Evolutionary conservation across 768 basidiomycete genomes (phyloP).

Genomic region (Cubamyces sp.): DNA sequence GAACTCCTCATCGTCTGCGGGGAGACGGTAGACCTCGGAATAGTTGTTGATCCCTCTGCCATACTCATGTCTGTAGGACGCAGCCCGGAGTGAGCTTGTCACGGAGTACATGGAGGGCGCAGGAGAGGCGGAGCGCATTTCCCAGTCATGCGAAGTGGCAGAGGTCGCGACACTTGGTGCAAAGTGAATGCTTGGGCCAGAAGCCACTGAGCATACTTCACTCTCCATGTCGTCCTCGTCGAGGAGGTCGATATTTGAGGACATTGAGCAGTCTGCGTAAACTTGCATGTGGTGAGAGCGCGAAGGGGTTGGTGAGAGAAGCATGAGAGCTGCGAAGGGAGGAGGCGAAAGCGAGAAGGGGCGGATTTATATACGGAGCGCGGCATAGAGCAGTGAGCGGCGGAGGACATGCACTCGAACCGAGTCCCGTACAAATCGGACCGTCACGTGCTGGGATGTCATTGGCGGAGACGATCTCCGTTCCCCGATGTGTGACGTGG

Average conservation of each 20-base stretch:
- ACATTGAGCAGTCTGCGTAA: slow-evolving; percentile 9
- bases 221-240: slow-evolving; percentile 46
- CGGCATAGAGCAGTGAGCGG: slow-evolving; percentile 18
- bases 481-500: slow-evolving; percentile 20
- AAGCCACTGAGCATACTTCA: slow-evolving; percentile 46
- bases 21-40: slow-evolving; percentile 77
- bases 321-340: slow-evolving; percentile 18
- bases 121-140: slow-evolving; percentile 69
- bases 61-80: slow-evolving; percentile 65
- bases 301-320: slow-evolving; percentile 23
- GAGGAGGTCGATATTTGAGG: slow-evolving; percentile 29
- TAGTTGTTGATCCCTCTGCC: slow-evolving; percentile 76
- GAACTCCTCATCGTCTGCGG: slow-evolving; percentile 79
- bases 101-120: slow-evolving; percentile 70
- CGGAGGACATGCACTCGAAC: slow-evolving; percentile 27
- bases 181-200: slow-evolving; percentile 39
- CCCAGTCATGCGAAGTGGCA: slow-evolving; percentile 58
- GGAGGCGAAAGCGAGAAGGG: slow-evolving; percentile 12
- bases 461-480: slow-evolving; percentile 21
- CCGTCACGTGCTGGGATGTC: slow-evolving; percentile 18
- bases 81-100: slow-evolving; percentile 62
- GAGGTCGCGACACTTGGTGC: slow-evolving; percentile 49
- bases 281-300: slow-evolving; percentile 18
- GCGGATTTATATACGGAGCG: slow-evolving; percentile 22
- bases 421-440: slow-evolving; percentile 30